Evolutionary conservation across 257 asterid species (phyloP), one percentile per base, ranked within the genome.

Genomic region (Capsicum baccatum): DNA sequence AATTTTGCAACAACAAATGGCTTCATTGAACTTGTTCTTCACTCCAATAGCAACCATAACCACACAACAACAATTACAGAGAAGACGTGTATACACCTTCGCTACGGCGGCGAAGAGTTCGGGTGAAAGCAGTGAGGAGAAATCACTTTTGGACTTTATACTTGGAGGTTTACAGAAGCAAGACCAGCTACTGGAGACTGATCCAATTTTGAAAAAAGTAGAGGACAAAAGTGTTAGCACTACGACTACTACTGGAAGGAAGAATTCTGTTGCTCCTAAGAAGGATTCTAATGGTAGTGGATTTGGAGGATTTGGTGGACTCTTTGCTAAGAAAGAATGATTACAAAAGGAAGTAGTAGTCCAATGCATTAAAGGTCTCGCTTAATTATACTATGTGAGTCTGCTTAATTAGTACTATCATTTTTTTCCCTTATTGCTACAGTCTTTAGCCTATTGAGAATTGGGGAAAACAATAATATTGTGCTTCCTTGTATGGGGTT

Each of bases 151-250:
- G 73, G 99, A 94, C 83, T 95, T 91, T 83, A 86, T 95, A 17
- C 83, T 93, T 4, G 98, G 97, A 9, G 89, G 83, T 3, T 60
- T 95, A 17, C 54, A 85, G 33, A 95, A 95, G 89, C 81, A 89
- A 84, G 99, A 95, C 16, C 99, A 95, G 89, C 86, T 95, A 79
- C 90, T 92, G 83, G 99, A 95, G 88, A 92, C 94, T 57, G 97
- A 95, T 79, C 99, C 99, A 10, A 88, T 95, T 87, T 86, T 95
- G 93, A 86, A 88, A 86, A 93, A 90, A 86, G 94, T 88, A 62
- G 99, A 95, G 85, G 95, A 68, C 13, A 89, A 89, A 88, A 83
- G 74, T 59, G 86, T 85, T 16, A 69, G 85, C 83, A 83, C 86
- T 70, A 80, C 87, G 66, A 80, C 87, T 70, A 71, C 84, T 35